These are phyloP conservation scores for Aspergillus biplanus DNA, from an alignment of 495 filamentous ascomycete genomes.

Conservation along the genomic window DNA sequence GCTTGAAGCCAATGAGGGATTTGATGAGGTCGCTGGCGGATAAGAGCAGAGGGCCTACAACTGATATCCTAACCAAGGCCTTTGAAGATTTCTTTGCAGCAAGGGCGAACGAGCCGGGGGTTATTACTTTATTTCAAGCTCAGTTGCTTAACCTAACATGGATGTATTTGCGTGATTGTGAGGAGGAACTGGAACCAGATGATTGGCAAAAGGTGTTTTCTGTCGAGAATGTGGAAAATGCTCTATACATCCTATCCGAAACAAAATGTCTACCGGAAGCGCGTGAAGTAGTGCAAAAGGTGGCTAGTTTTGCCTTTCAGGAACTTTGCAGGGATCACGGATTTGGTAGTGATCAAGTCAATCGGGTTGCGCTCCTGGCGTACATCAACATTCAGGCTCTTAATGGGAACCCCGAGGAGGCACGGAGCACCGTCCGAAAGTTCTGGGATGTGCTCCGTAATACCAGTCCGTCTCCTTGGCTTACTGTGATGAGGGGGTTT, in stretches of 20 bases:
- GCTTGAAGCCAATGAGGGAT: slow-evolving; percentile 49
- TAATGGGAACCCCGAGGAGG: slow-evolving; percentile 63
- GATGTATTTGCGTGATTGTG: slow-evolving; percentile 54
- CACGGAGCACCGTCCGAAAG: slow-evolving; percentile 52
- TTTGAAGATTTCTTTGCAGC: slow-evolving; percentile 66
- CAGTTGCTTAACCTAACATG: slow-evolving; percentile 59
- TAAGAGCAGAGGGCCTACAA: slow-evolving; percentile 57
- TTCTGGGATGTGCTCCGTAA: slow-evolving; percentile 43
- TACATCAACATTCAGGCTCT: slow-evolving; percentile 60
- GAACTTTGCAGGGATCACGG: slow-evolving; percentile 53
- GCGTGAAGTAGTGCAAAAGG: slow-evolving; percentile 41
- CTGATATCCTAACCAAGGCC: slow-evolving; percentile 61
- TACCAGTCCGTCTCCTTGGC: slow-evolving; percentile 54
- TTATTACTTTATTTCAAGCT: slow-evolving; percentile 70
- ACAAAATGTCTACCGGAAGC: slow-evolving; percentile 40
- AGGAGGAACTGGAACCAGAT: slow-evolving; percentile 38
- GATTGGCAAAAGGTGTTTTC: slow-evolving; percentile 49
- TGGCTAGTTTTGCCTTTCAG: slow-evolving; percentile 60
- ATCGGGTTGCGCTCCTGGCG: slow-evolving; percentile 46
- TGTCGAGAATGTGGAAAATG: slow-evolving; percentile 53
- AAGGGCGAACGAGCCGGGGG: slow-evolving; percentile 48
- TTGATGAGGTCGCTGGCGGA: slow-evolving; percentile 38
- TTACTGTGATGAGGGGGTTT: slow-evolving; percentile 65
- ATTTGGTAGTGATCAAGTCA: slow-evolving; percentile 39
- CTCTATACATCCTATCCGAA: slow-evolving; percentile 43